These are phyloP conservation scores for Raffaelea arxii DNA, from an alignment of 2,329 filamentous ascomycete genomes.

Conservation along the genomic window DNA sequence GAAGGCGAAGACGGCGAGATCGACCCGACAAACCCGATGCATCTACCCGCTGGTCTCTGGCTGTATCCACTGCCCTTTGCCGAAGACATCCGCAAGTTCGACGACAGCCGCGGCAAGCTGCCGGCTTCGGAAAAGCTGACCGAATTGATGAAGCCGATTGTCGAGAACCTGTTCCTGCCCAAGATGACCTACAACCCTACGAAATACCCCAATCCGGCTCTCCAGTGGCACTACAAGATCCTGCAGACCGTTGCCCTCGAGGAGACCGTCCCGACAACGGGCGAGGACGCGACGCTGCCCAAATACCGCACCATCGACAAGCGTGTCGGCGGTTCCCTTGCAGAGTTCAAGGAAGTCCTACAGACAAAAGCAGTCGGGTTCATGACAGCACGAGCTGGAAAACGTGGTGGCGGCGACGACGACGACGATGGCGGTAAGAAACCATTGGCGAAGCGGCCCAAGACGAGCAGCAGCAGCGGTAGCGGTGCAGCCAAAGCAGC, in stretches of 20 bases:
- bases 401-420: conserved; percentile 41
- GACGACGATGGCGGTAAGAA: conserved; percentile 27
- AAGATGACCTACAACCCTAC: conserved; percentile 74
- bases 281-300: conserved; percentile 70
- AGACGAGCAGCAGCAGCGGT: conserved; percentile 30
- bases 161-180: conserved; percentile 82
- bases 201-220: conserved; percentile 81
- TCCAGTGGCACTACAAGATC: conserved; percentile 97
- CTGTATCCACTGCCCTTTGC: conserved; percentile 79
- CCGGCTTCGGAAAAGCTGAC: conserved; percentile 60
- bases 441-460: conserved; percentile 39
- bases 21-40: conserved; percentile 46
- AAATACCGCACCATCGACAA: conserved; percentile 85
- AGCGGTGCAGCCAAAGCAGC: conserved; percentile 14
- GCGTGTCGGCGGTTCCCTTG: conserved; percentile 68
- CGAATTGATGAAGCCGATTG: conserved; percentile 70
- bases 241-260: conserved; percentile 85
- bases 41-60: conserved; percentile 78
- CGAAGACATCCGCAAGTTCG: conserved; percentile 76
- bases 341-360: conserved; percentile 65
- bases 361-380: conserved; percentile 40
- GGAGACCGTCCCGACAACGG: conserved; percentile 72
- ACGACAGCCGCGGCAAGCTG: conserved; percentile 42
- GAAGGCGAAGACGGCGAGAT: conserved; percentile 22
- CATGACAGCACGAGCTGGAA: conserved; percentile 31